Percentiles rank a stretch among this genome's conserved stretches.
phyloP scores from a whole-genome alignment of 805 yeast genomes.

The Candida succiphila region DNA sequence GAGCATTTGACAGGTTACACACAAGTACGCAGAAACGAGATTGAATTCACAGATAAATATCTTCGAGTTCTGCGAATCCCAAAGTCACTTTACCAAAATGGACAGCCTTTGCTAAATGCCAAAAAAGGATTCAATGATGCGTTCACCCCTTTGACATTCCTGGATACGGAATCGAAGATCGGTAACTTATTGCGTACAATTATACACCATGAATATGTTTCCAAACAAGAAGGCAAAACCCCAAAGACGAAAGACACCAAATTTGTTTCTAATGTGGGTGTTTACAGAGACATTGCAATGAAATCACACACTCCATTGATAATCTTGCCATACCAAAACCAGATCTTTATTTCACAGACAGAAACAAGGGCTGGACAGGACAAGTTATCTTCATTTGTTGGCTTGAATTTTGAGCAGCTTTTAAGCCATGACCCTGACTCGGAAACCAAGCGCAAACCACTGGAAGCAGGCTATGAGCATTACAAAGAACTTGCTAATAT shows the following conservation, averaged over 20 bases:
- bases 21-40: not conserved
- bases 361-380: not conserved
- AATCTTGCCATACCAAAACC: not conserved
- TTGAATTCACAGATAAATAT: not conserved
- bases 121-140: not conserved
- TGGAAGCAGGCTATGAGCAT: not conserved
- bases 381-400: not conserved
- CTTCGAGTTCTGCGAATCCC: not conserved
- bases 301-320: not conserved
- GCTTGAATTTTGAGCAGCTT: constrained; percentile 1
- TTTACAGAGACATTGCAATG: constrained; percentile 1
- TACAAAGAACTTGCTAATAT: not conserved
- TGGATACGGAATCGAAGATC: not conserved
- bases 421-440: not conserved
- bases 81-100: not conserved
- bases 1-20: too few species aligned
- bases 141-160: not conserved
- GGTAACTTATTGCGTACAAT: not conserved
- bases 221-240: not conserved
- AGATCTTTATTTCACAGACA: not conserved
- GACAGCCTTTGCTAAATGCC: not conserved
- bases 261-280: not conserved
- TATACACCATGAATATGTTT: not conserved
- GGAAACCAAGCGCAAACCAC: not conserved
- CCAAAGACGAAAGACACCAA: not conserved